A percentile compares a stretch with the other conserved stretches of the same genome.
phyloP scores from a whole-genome alignment of 2,329 filamentous ascomycete species.

The Stachybotrys echinatus region DNA sequence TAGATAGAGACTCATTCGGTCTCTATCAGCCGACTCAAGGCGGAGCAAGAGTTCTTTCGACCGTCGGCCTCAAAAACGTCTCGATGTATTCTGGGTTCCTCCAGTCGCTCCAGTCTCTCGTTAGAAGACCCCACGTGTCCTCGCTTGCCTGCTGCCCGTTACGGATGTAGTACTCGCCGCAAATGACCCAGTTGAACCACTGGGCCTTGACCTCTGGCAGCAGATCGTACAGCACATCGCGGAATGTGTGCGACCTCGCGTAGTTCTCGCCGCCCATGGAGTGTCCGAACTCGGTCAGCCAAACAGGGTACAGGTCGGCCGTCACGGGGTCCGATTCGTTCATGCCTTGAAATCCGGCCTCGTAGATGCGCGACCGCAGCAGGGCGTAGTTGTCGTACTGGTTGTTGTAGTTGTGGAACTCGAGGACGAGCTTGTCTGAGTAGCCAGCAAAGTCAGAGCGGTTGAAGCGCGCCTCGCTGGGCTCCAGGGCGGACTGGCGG shows the following conservation, averaged over 20 bases:
- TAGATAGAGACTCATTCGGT: no score
- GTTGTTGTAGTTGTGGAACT: neutral
- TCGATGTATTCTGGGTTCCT: slow-evolving; percentile 37
- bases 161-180: slow-evolving; percentile 53
- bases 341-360: slow-evolving; percentile 36
- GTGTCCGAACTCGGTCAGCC: slow-evolving; percentile 52
- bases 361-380: neutral
- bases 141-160: slow-evolving; percentile 48
- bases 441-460: neutral
- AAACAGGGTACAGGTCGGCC: slow-evolving; percentile 29
- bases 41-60: no score
- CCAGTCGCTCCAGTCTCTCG: slow-evolving; percentile 49
- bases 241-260: slow-evolving; percentile 35
- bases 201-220: slow-evolving; percentile 42
- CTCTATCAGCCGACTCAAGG: no score
- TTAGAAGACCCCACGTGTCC: slow-evolving; percentile 51
- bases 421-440: neutral
- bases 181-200: slow-evolving; percentile 55
- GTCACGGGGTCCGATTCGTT: slow-evolving; percentile 26
- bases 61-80: no score
- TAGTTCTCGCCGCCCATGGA: slow-evolving; percentile 40
- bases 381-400: neutral
- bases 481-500: neutral
- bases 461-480: neutral
- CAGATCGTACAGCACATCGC: slow-evolving; percentile 43